Conservation (phyloP, 805 yeast species). For the Clavispora fructus region DNA sequence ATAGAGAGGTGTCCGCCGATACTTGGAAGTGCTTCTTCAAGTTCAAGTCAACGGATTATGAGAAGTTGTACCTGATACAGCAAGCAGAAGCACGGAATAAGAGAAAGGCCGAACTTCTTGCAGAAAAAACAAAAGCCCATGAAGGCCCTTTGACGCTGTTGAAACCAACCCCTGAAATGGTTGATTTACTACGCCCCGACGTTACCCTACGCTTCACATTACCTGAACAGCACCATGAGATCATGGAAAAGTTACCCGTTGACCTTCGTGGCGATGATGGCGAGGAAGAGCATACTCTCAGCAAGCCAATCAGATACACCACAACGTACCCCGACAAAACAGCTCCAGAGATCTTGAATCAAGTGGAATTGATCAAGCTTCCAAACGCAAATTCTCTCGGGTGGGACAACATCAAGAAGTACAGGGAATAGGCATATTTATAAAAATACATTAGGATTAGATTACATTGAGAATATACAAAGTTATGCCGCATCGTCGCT, state of each 20-base stretch:
- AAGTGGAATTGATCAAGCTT: constrained; percentile 35
- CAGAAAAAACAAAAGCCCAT: constrained; percentile 5
- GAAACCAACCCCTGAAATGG: constrained; percentile 9
- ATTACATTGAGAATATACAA: not conserved
- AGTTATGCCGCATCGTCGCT: not conserved
- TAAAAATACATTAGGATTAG: not conserved
- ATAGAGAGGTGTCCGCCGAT: constrained; percentile 32
- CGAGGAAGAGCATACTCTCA: constrained; percentile 17
- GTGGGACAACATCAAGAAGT: constrained; percentile 40
- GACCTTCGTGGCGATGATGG: constrained; percentile 22
- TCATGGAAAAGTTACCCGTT: constrained; percentile 27
- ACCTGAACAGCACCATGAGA: constrained; percentile 31
- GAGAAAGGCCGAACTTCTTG: constrained; percentile 6
- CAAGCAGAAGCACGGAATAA: constrained; percentile 14
- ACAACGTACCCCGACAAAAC: constrained; percentile 25
- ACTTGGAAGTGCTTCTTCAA: constrained; percentile 37
- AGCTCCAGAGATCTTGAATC: constrained; percentile 31
- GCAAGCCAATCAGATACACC: constrained; percentile 31
- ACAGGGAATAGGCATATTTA: constrained; percentile 4
- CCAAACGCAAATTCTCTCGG: constrained; percentile 40
- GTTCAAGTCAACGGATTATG: constrained; percentile 36
- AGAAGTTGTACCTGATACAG: constrained; percentile 22
- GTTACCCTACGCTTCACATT: constrained; percentile 23
- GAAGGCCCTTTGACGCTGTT: constrained; percentile 1
- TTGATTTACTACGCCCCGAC: constrained; percentile 12